Base-by-base conservation (phyloP, 768 basidiomycete genomes). In the Mycena olivaceomarginata region DNA sequence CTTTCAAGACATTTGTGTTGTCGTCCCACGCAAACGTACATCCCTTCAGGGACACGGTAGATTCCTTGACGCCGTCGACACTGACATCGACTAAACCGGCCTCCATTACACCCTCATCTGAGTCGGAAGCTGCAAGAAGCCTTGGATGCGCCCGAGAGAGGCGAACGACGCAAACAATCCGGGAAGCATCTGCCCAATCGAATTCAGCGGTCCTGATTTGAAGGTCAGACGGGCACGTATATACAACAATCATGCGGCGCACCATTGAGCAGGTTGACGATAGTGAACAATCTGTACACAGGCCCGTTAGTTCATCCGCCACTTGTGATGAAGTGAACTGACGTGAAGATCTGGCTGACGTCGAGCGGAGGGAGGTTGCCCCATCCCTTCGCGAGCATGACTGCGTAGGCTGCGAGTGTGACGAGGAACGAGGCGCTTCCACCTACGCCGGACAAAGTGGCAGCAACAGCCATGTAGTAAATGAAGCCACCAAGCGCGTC, bases 21-120 rank as follows among this genome's bases (percentile, higher is more conserved):
- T 72, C 76, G 15, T 77, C 76, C 76, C 76, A 77, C 20, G 25
- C 62, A 59, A 77, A 77, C 0, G 71, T 69, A 22, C 76, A 77
- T 39, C 67, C 60, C 20, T 57, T 57, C n/a, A 77, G 13, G 6
- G 71, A 72, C 40, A 40, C 70, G 16, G 7, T 62, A 12, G 70
- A 48, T 2, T 43, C 63, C 43, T 76, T 67, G 69, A n/a, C 18
- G 25, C 45, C 57, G 45, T 59, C 70, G 41, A 8, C 64, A 20
- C 70, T 71, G 43, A 48, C 69, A 53, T 67, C 68, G 43, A 65
- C 64, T 15, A 69, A 37, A 51, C 57, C 43, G 41, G 74, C n/a
- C 2, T 64, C 71, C 37, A 22, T 12, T 18, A 22, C 37, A n/a
- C 43, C 51, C 0, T 56, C 71, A 11, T 15, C 16, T 4, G 70